Evolutionary conservation across 169 alveolate species (phyloP), one percentile per base, ranked within the genome.

Genomic region (Plasmodium inui): DNA sequence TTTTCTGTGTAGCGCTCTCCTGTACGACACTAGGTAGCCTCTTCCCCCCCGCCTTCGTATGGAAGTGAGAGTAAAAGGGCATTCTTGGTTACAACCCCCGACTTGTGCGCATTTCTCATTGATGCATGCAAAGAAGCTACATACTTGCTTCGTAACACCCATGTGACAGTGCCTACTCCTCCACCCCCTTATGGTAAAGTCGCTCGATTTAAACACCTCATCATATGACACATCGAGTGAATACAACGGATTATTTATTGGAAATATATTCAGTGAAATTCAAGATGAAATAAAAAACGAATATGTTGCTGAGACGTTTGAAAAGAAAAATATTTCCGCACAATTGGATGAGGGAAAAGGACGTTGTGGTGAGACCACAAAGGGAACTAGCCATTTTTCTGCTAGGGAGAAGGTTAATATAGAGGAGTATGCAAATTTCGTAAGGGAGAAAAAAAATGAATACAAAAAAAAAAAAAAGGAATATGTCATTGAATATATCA

Each of bases 231-330:
- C 57, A 86, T 32, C 84, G 46, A 55, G 30, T 55, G 86, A 76
- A 9, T 86, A 78, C 50, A 73, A 34, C 79, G 70, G 86, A 55
- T 55, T 76, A 32, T 86, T 32, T 79, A 86, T 86, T 74, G 93
- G 81, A 57, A 86, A 86, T 34, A 86, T 86, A 86, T 86, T 86
- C 37, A 86, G 85, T 78, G 93, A 86, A 86, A 86, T 86, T 86
- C 84, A 86, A 78, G 72, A 86, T 74, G 93, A 86, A 78, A 86
- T 86, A 86, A 86, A 86, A 19, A 86, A 86, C 71, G 44, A 83
- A 39, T 26, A 72, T 86, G 71, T 37, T 74, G 22, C 14, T 50
- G 79, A 50, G 41, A 26, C 53, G 26, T 5, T 53, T 9, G 37
- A 76, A 76, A 78, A 46, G 28, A 4, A 26, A 76, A 46, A 86